Evolutionary conservation across 139 green algal genomes (phyloP).

Genomic region (Astrephomene gubernaculifera): DNA sequence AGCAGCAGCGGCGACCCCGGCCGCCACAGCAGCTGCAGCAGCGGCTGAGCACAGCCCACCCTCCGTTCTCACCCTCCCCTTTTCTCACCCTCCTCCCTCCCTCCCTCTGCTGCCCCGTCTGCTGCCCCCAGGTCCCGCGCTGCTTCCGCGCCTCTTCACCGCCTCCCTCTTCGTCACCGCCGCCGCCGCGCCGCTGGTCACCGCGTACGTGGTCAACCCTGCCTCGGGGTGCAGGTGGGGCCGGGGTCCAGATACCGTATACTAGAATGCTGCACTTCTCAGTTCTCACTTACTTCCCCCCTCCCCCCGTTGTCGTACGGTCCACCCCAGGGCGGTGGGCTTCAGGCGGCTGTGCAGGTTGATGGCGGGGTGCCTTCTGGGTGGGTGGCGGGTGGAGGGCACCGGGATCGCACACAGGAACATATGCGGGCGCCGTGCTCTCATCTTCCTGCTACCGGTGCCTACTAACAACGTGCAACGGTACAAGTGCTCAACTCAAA

Average conservation of each 20-base stretch:
- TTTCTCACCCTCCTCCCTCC: neutral
- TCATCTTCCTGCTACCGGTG: no score
- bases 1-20: no score
- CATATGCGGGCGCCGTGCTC: no score
- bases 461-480: no score
- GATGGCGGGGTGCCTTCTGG: conserved; percentile 23
- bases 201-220: conserved; percentile 30
- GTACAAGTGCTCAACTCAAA: no score
- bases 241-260: neutral
- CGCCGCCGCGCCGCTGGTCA: conserved; percentile 53
- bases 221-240: neutral
- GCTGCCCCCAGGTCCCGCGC: conserved; percentile 38
- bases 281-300: neutral
- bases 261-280: neutral
- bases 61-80: no score
- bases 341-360: conserved; percentile 29
- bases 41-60: no score
- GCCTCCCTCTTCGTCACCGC: conserved; percentile 56
- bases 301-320: neutral
- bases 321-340: conserved; percentile 2
- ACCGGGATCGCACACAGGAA: neutral
- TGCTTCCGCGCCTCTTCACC: conserved; percentile 57
- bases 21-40: no score
- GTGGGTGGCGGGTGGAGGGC: neutral
- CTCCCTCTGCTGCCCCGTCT: no score